phyloP scores from a whole-genome alignment of 257 asterid genomes.

The Solanum pimpinellifolium region DNA sequence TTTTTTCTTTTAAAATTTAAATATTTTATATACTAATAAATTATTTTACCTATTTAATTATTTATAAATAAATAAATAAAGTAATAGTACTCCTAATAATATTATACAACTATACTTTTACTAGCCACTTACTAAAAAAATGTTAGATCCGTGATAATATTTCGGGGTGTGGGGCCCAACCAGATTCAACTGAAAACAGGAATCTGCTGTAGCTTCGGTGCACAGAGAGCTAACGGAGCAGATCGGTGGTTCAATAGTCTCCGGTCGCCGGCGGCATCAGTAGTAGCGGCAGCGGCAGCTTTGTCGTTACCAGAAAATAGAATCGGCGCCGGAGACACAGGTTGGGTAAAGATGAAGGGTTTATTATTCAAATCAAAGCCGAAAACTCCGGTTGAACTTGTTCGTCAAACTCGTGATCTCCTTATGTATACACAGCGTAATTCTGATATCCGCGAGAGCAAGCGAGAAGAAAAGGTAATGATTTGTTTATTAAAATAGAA shows the following conservation, averaged over 20 bases:
- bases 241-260: conserved; percentile 23
- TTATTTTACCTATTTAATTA: not conserved
- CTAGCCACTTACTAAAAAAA: not conserved
- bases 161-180: not conserved
- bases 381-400: conserved; percentile 53
- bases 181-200: not conserved
- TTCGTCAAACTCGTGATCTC: conserved; percentile 68
- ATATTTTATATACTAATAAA: not conserved
- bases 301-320: not conserved
- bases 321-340: not conserved
- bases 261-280: conserved; percentile 9
- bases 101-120: not conserved
- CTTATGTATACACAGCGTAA: conserved; percentile 43
- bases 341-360: not conserved
- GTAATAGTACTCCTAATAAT: not conserved
- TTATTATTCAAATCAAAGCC: conserved; percentile 50
- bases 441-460: conserved; percentile 45
- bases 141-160: not conserved
- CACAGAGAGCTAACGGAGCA: conserved; percentile 22
- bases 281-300: not conserved
- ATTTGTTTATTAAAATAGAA: not conserved
- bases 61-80: too few relatives aligned
- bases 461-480: conserved; percentile 85
- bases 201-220: conserved; percentile 17
- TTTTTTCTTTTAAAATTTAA: not conserved